A percentile compares a stretch with the other conserved stretches of the same genome.
These are phyloP conservation scores for Chrysochromulina parva DNA, from an alignment of 78 protist species.

Conservation along the genomic window DNA sequence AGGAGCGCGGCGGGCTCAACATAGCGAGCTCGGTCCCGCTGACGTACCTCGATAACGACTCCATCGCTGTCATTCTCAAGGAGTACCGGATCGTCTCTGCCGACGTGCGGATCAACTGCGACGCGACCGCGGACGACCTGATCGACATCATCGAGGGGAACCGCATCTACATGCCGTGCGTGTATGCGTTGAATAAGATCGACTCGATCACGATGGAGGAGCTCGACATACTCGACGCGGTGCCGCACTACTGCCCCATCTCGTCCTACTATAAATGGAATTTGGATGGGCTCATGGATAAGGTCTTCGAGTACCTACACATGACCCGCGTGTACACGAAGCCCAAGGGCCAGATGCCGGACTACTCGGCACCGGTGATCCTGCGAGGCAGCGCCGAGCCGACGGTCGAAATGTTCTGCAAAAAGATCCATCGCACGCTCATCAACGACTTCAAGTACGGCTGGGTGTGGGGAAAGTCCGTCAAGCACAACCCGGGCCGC, in stretches of 20 bases:
- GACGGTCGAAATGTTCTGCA: constrained; percentile 83
- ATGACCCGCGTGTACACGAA: constrained; percentile 93
- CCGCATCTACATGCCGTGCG: constrained; percentile 77
- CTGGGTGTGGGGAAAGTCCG: constrained; percentile 97
- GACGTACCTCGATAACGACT: constrained; percentile 33
- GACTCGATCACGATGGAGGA: constrained; percentile 92
- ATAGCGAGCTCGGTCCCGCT: constrained; percentile 39
- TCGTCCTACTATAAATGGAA: constrained; percentile 93
- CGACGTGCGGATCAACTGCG: constrained; percentile 80
- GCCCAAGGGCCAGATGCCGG: constrained; percentile 97
- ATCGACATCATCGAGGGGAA: constrained; percentile 98
- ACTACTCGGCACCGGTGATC: constrained; percentile 96
- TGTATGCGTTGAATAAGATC: constrained; percentile 97
- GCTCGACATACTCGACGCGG: constrained; percentile 31
- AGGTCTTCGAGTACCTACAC: constrained; percentile 89
- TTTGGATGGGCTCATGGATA: constrained; percentile 86
- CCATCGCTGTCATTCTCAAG: constrained; percentile 49
- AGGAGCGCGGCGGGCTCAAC: constrained; percentile 95
- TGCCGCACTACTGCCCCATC: constrained; percentile 66
- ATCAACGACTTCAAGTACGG: constrained; percentile 92
- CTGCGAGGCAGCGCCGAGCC: constrained; percentile 56
- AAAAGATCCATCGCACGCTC: constrained; percentile 85
- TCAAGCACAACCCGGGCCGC: constrained; percentile 91
- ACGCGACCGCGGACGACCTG: constrained; percentile 94
- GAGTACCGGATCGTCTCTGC: constrained; percentile 93